A percentile compares a stretch with the other conserved stretches of the same genome.
Evolutionary conservation across 1,284 basidiomycete genomes (phyloP).

Genomic region (Irpex lacteus): DNA sequence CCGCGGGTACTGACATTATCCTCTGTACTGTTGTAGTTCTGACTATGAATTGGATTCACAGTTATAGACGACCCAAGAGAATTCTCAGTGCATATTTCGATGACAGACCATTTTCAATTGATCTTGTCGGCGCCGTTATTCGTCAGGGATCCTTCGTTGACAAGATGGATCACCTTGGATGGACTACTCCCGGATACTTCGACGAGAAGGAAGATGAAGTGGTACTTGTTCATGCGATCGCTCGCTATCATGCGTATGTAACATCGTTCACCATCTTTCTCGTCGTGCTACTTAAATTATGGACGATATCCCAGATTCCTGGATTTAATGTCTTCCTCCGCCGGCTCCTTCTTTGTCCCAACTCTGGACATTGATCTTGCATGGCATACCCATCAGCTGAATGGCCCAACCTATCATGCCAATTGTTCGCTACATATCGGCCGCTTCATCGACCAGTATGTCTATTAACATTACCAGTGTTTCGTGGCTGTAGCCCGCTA

Average conservation of each 20-base stretch:
- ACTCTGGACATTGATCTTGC: constrained; percentile 44
- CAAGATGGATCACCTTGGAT: constrained; percentile 19
- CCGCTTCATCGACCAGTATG: constrained; percentile 35
- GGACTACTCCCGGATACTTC: constrained; percentile 17
- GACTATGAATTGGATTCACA: not conserved
- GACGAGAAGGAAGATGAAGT: constrained; percentile 16
- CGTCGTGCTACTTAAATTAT: too few relatives aligned
- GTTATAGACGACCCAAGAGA: constrained; percentile 1
- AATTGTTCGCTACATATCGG: constrained; percentile 33
- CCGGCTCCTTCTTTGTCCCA: constrained; percentile 32
- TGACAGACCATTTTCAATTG: constrained; percentile 15
- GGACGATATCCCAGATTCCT: constrained; percentile 33
- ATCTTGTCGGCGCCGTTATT: constrained; percentile 13
- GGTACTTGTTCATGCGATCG: constrained; percentile 16
- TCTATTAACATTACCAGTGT: not conserved
- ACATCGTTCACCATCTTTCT: too few relatives aligned
- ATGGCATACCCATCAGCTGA: constrained; percentile 49
- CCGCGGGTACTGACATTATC: not conserved
- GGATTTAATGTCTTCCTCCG: constrained; percentile 36
- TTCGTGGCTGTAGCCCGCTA: not conserved
- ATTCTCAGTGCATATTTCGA: constrained; percentile 14
- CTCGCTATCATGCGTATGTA: constrained; percentile 20
- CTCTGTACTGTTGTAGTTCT: not conserved
- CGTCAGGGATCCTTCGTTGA: constrained; percentile 11
- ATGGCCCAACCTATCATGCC: constrained; percentile 27